Percentiles rank a stretch among this genome's conserved stretches.
phyloP scores from a whole-genome alignment of 2,329 filamentous ascomycete species.

The Hymenoscyphus fructigenus region DNA sequence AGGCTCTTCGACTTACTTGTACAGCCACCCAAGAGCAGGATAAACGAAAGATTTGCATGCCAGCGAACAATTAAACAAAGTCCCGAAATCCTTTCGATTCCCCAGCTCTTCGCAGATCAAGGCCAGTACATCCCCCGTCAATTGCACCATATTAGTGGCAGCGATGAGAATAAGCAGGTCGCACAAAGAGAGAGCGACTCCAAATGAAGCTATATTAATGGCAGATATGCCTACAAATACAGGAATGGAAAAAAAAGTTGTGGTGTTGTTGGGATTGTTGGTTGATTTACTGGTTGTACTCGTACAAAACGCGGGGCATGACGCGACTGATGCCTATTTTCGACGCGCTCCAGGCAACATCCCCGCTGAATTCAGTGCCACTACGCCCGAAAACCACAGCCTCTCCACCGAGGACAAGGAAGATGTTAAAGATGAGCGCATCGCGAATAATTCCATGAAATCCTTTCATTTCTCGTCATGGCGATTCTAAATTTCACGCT shows the following conservation, averaged over 20 bases:
- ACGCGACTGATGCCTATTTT: slow-evolving; percentile 7
- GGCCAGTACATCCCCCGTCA: slow-evolving; percentile 53
- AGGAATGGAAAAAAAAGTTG: neutral
- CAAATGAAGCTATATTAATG: neutral
- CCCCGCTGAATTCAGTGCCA: neutral
- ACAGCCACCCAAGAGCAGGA: slow-evolving; percentile 60
- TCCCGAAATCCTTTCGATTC: slow-evolving; percentile 54
- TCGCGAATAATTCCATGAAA: neutral
- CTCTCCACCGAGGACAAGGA: neutral
- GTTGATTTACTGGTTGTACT: slow-evolving; percentile 3
- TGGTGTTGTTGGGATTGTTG: slow-evolving; percentile 8
- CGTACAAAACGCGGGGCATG: slow-evolving; percentile 16
- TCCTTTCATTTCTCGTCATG: slow-evolving; percentile 43
- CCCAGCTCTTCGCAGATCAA: slow-evolving; percentile 61
- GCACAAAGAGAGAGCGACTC: neutral
- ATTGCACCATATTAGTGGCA: slow-evolving; percentile 44
- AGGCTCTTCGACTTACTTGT: slow-evolving; percentile 49
- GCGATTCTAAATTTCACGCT: slow-evolving; percentile 70
- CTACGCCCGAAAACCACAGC: neutral
- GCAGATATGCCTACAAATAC: neutral
- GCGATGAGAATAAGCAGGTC: neutral
- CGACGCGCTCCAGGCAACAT: neutral
- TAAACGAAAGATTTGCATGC: slow-evolving; percentile 55
- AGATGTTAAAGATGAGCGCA: neutral
- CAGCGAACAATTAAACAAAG: slow-evolving; percentile 59